Evolutionary conservation across 345 rosid genomes (phyloP).

Genomic region (Chamaenerion angustifolium): DNA sequence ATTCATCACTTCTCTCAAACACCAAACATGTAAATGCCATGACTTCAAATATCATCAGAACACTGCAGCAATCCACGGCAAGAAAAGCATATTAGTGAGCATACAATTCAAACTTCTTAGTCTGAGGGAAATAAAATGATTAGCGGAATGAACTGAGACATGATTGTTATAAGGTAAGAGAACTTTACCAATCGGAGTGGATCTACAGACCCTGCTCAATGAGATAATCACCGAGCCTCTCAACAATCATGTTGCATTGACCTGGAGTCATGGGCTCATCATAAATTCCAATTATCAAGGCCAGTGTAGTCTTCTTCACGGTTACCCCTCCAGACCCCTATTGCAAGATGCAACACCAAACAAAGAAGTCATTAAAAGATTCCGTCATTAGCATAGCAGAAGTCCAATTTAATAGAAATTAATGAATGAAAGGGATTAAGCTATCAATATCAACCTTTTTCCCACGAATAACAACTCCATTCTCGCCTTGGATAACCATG

Average conservation of each 20-base stretch:
- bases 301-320: slow-evolving; percentile 52
- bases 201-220: slow-evolving; percentile 49
- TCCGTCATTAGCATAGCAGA: not conserved
- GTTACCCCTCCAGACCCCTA: slow-evolving; percentile 82
- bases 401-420: not conserved
- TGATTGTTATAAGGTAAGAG: too few species aligned
- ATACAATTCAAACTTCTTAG: too few species aligned
- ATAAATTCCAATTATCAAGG: slow-evolving; percentile 57
- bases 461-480: slow-evolving; percentile 80
- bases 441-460: slow-evolving; percentile 42
- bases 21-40: too few species aligned
- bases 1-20: too few species aligned
- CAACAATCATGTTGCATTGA: slow-evolving; percentile 84
- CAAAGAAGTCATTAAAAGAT: not conserved
- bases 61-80: too few species aligned
- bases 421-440: too few species aligned
- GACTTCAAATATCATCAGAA: too few species aligned
- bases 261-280: slow-evolving; percentile 77
- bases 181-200: too few species aligned
- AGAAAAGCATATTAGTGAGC: too few species aligned
- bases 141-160: too few species aligned
- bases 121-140: too few species aligned
- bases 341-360: not conserved
- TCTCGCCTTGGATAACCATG: slow-evolving; percentile 86
- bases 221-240: slow-evolving; percentile 84